These are phyloP conservation scores for Diddensiella transvaalensis DNA, from an alignment of 805 yeast species.

Conservation along the genomic window DNA sequence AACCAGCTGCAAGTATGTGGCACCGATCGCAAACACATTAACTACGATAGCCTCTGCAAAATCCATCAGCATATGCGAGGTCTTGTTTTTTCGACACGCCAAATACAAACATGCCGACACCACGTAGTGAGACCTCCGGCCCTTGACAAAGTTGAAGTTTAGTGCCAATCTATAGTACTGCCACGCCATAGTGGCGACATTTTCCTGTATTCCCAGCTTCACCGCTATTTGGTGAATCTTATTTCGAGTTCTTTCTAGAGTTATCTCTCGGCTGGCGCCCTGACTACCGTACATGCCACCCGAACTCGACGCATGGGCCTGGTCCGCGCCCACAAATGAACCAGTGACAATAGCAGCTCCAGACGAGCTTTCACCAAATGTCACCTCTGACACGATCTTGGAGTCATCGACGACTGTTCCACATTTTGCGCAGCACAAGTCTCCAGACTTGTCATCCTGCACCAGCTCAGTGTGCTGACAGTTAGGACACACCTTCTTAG, in stretches of 20 bases:
- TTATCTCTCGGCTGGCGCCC: conserved; percentile 80
- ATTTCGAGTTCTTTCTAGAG: conserved; percentile 76
- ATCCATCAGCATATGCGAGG: conserved; percentile 95
- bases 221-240: conserved; percentile 77
- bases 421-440: conserved; percentile 75
- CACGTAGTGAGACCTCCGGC: conserved; percentile 93
- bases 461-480: conserved; percentile 6
- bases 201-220: conserved; percentile 76
- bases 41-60: conserved; percentile 87
- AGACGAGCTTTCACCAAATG: conserved; percentile 83
- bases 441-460: conserved; percentile 35
- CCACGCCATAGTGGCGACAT: conserved; percentile 78
- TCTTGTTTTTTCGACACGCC: conserved; percentile 86
- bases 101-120: conserved; percentile 92
- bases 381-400: conserved; percentile 92
- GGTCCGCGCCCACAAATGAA: conserved; percentile 85
- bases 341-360: conserved; percentile 98
- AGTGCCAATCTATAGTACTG: conserved; percentile 89
- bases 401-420: conserved; percentile 88
- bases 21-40: conserved; percentile 91
- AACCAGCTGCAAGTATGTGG: conserved; percentile 92
- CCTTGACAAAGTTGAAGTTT: conserved; percentile 87
- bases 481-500: conserved; percentile 5
- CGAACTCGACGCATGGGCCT: conserved; percentile 61
- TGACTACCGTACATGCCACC: conserved; percentile 48